Evolutionary conservation across 2,329 filamentous ascomycete genomes (phyloP), one percentile per base, ranked within the genome.

Genomic region (Alternaria panax): DNA sequence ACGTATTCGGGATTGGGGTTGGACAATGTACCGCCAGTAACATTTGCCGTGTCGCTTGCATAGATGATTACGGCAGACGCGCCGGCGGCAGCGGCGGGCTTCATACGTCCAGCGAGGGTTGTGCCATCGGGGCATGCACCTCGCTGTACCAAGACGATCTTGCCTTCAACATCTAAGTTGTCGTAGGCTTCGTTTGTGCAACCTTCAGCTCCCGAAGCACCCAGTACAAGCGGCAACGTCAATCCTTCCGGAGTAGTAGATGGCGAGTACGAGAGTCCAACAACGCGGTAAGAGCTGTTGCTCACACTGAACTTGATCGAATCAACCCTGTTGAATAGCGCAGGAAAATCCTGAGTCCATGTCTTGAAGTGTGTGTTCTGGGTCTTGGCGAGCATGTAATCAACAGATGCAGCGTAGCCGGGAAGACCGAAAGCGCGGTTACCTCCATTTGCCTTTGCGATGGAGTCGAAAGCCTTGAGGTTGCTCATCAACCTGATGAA

Each of bases 401-500:
- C 84, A 18, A 85, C 74, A 0, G 86, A 88, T 2, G 85, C 86
- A 51, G 82, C 81, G 79, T 83, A 88, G 14, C 87, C 87, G 1
- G 85, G 84, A 9, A 84, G 77, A 14, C 87, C 86, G 58, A 87
- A 88, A 5, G 86, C 86, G 51, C 86, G 81, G 73, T 87, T 88
- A 16, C 86, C 86, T 38, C 84, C 85, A 66, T 88, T 84, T 51
- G 81, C 78, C 28, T 75, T 75, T 12, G 81, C 86, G 54, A 88
- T 88, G 42, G 80, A 75, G 69, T 88, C 80, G 6, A 88, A 78
- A 57, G 82, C 80, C 67, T 80, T 78, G n/a, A 88, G 81, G 45
- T 85, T 85, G 54, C 80, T 78, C 72, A 84, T 80, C 20, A 88
- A 77, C 22, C 86, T 87, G 38, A 24, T 4, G 47, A 47, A 24